Evolutionary conservation across 805 yeast species (phyloP).

Genomic region (Vanderwaltozyma polyspora): DNA sequence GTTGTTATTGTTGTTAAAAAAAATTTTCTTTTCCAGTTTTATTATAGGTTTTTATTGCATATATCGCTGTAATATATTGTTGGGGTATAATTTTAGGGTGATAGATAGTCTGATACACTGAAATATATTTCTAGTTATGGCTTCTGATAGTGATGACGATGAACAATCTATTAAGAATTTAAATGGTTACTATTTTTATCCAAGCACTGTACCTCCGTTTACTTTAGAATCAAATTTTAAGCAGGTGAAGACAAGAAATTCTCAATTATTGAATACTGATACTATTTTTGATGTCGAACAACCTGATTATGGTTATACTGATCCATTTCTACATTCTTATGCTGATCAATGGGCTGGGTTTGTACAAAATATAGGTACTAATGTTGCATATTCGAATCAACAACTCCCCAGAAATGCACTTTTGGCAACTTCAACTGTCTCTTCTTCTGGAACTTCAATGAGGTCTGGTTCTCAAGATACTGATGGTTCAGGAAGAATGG

Average conservation of each 20-base stretch:
- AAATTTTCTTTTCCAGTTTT: too few species aligned
- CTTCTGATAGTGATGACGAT: not conserved
- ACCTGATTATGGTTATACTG: slow-evolving; percentile 11
- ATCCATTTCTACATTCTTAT: slow-evolving; percentile 29
- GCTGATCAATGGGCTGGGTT: slow-evolving; percentile 43
- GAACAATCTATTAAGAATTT: too few species aligned
- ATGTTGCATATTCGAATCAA: slow-evolving; percentile 16
- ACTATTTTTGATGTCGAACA: slow-evolving; percentile 4
- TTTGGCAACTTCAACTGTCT: not conserved
- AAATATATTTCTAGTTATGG: too few species aligned
- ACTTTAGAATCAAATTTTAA: slow-evolving; percentile 39
- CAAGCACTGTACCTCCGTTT: slow-evolving; percentile 49
- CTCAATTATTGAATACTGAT: slow-evolving; percentile 19
- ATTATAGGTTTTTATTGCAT: too few species aligned
- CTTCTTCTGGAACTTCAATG: not conserved
- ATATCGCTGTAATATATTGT: too few species aligned
- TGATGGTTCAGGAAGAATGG: not conserved
- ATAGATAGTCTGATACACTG: too few species aligned
- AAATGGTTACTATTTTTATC: slow-evolving; percentile 28
- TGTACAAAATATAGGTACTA: slow-evolving; percentile 27
- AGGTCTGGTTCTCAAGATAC: not conserved
- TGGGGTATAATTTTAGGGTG: too few species aligned
- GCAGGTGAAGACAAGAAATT: slow-evolving; percentile 7
- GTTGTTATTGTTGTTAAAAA: too few species aligned
- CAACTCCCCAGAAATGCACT: slow-evolving; percentile 1